phyloP scores from a whole-genome alignment of 2,329 filamentous ascomycete species.

The Aureobasidium sp. region DNA sequence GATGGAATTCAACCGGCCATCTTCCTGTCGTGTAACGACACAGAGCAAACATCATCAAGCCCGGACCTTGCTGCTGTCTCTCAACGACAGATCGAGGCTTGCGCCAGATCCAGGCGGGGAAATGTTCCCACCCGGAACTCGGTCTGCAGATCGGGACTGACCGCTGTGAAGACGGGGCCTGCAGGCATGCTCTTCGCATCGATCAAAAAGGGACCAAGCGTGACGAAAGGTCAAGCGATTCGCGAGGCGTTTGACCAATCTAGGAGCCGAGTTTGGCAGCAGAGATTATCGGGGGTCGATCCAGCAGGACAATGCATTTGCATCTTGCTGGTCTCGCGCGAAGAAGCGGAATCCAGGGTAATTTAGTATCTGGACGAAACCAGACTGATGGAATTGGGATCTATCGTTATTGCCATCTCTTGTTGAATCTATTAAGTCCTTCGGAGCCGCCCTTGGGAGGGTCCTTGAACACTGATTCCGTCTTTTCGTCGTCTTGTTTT shows the following conservation, averaged over 20 bases:
- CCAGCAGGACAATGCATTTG: background rate
- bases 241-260: background rate
- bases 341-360: background rate
- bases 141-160: slow-evolving; percentile 5
- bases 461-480: background rate
- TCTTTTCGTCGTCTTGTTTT: background rate
- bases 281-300: background rate
- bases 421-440: background rate
- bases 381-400: slow-evolving; percentile 1
- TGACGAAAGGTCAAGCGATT: background rate
- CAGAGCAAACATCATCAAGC: background rate
- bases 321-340: background rate
- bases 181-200: background rate
- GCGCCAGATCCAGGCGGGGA: slow-evolving; percentile 7
- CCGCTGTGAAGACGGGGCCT: background rate
- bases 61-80: background rate
- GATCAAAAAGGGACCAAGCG: background rate
- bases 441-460: background rate
- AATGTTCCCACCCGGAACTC: background rate
- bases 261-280: background rate
- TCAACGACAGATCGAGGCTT: slow-evolving; percentile 7
- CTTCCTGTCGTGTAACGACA: background rate
- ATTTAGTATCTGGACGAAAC: background rate
- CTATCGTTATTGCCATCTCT: background rate
- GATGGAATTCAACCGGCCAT: slow-evolving; percentile 1